Conservation (phyloP, 192 early-diverging fungal species). For the Podila minutissima region DNA sequence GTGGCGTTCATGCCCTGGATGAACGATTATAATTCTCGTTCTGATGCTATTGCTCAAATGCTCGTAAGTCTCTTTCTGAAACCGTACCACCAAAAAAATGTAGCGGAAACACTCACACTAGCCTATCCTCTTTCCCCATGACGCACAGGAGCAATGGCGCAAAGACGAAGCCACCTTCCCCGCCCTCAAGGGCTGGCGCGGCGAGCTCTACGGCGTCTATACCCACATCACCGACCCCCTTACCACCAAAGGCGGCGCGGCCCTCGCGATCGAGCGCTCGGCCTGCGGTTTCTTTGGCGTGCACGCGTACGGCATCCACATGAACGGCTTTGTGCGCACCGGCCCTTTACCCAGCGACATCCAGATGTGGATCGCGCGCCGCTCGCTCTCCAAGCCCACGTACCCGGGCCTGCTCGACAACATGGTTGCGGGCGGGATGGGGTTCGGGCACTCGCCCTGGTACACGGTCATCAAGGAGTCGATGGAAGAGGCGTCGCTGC, state of each 20-base stretch:
- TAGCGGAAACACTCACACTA: background rate
- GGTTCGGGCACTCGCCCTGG: conserved; percentile 62
- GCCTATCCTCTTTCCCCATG: no score
- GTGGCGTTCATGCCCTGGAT: conserved; percentile 53
- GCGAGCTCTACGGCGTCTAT: conserved; percentile 87
- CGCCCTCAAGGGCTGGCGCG: conserved; percentile 75
- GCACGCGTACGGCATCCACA: conserved; percentile 87
- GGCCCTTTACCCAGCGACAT: conserved; percentile 45
- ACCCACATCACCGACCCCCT: conserved; percentile 47
- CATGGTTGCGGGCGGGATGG: conserved; percentile 83
- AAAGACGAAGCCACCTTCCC: conserved; percentile 18
- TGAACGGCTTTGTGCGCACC: conserved; percentile 79
- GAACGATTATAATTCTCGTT: conserved; percentile 47
- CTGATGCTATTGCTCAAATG: conserved; percentile 49
- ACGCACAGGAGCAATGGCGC: conserved; percentile 25
- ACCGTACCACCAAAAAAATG: background rate
- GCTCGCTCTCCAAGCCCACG: conserved; percentile 83
- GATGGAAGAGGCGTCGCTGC: conserved; percentile 88
- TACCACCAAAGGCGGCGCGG: conserved; percentile 41
- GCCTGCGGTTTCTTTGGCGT: conserved; percentile 85
- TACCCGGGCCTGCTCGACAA: conserved; percentile 89
- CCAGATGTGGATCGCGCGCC: conserved; percentile 90
- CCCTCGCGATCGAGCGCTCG: conserved; percentile 81
- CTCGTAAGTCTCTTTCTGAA: conserved; percentile 3
- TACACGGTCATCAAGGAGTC: conserved; percentile 88